A percentile compares a stretch with the other conserved stretches of the same genome.
Evolutionary conservation across 768 basidiomycete species (phyloP).

Genomic region (Panaeolus cyanescens): DNA sequence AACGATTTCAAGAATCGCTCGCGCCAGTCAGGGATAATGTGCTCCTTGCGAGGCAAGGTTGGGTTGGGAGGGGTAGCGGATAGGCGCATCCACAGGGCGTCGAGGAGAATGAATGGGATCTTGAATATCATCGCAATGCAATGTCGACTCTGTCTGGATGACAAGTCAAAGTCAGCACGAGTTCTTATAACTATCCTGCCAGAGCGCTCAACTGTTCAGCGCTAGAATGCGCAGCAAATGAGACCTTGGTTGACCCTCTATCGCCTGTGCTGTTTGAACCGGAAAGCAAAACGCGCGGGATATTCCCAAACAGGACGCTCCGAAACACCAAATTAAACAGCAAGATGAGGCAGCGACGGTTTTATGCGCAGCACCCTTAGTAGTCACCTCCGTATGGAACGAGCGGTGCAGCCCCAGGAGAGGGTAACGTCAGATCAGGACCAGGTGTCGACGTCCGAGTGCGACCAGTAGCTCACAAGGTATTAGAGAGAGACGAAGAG

Average conservation of each 20-base stretch:
- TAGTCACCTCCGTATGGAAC: not conserved
- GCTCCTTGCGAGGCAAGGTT: conserved; percentile 18
- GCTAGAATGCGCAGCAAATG: not conserved
- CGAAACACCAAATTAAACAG: not conserved
- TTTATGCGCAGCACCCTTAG: not conserved
- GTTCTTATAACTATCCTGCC: not conserved
- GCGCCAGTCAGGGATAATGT: conserved; percentile 35
- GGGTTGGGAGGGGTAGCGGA: conserved; percentile 38
- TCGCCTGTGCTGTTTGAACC: not conserved
- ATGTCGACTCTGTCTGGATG: not conserved
- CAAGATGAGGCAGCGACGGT: not conserved
- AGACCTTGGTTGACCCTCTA: not conserved
- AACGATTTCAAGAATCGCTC: conserved; percentile 30
- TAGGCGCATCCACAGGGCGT: conserved; percentile 37
- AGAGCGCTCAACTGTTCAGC: not conserved
- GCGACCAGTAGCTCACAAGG: not conserved
- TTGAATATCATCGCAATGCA: conserved; percentile 27
- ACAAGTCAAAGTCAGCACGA: no score
- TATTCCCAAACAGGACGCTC: not conserved
- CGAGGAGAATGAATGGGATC: conserved; percentile 34
- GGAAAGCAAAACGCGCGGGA: not conserved
- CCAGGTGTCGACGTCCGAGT: not conserved
- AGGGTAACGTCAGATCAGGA: not conserved
- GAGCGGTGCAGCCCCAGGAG: not conserved
- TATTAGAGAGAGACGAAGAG: not conserved